Evolutionary conservation across 352 stramenopile species (phyloP).

Genomic region (Phytophthora melonis): DNA sequence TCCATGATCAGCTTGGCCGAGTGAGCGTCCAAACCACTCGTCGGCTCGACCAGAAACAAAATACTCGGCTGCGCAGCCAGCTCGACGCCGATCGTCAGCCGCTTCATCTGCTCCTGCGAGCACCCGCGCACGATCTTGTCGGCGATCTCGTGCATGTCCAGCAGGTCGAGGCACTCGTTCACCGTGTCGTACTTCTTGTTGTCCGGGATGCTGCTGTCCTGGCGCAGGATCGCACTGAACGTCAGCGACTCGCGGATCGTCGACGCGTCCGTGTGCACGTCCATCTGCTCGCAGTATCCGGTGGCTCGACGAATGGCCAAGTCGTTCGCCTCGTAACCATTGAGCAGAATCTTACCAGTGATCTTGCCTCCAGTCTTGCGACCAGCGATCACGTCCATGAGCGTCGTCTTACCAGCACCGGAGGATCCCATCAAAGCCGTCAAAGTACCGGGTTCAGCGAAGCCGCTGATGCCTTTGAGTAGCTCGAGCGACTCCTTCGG

Average conservation of each 20-base stretch:
- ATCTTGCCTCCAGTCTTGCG: conserved; percentile 61
- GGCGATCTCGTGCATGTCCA: conserved; percentile 48
- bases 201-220: conserved; percentile 32
- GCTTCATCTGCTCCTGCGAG: conserved; percentile 56
- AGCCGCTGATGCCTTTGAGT: conserved; percentile 58
- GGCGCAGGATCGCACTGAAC: conserved; percentile 39
- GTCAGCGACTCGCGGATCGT: conserved; percentile 79
- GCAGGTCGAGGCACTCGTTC: conserved; percentile 43
- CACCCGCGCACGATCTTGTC: conserved; percentile 46
- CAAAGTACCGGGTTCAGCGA: conserved; percentile 60
- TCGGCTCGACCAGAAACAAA: conserved; percentile 86
- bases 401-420: conserved; percentile 43
- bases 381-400: conserved; percentile 24
- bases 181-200: conserved; percentile 48
- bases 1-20: conserved; percentile 82
- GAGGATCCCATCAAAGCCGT: conserved; percentile 88
- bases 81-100: conserved; percentile 56
- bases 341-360: conserved; percentile 59
- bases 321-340: conserved; percentile 49
- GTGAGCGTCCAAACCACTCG: conserved; percentile 81
- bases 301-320: conserved; percentile 53
- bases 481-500: conserved; percentile 49
- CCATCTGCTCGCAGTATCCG: conserved; percentile 79
- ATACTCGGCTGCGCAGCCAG: conserved; percentile 82
- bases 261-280: conserved; percentile 82